Evolutionary conservation across 2,329 filamentous ascomycete genomes (phyloP).

Genomic region (Hymenoscyphus scutula): DNA sequence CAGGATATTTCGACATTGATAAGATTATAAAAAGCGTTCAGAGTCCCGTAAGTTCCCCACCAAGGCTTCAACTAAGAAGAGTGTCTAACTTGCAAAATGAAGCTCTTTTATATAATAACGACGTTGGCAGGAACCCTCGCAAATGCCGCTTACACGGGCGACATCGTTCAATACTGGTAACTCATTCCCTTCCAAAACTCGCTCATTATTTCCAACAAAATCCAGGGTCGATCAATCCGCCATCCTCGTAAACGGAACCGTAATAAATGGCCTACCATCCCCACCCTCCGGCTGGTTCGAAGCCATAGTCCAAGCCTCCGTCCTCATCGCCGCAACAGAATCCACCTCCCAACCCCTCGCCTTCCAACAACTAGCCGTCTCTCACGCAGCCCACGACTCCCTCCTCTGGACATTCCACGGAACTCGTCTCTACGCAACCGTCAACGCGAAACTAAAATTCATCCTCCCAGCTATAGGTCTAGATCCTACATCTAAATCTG

Average conservation of each 20-base stretch:
- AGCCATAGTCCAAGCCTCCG: not conserved
- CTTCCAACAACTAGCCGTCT: not conserved
- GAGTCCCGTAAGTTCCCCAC: not conserved
- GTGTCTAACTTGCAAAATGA: too few species aligned
- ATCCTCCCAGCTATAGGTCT: not conserved
- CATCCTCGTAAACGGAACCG: not conserved
- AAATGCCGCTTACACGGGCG: not conserved
- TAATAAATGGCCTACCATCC: not conserved
- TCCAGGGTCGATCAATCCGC: conserved; percentile 1
- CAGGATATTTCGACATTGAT: not conserved
- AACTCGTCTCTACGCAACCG: not conserved
- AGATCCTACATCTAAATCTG: not conserved
- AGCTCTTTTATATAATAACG: not conserved
- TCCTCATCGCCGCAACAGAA: conserved; percentile 1
- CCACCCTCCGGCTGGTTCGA: not conserved
- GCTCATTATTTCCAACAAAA: not conserved
- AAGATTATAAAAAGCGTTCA: not conserved
- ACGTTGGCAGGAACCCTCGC: not conserved
- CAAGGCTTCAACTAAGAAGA: too few species aligned
- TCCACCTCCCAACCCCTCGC: not conserved
- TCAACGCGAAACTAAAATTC: not conserved
- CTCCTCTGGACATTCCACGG: conserved; percentile 1
- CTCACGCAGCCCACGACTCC: not conserved
- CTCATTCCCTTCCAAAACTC: not conserved
- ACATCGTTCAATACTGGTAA: not conserved